A percentile compares a stretch with the other conserved stretches of the same genome.
These are phyloP conservation scores for Polyporus arcularius DNA, from an alignment of 768 basidiomycete species.

Conservation along the genomic window DNA sequence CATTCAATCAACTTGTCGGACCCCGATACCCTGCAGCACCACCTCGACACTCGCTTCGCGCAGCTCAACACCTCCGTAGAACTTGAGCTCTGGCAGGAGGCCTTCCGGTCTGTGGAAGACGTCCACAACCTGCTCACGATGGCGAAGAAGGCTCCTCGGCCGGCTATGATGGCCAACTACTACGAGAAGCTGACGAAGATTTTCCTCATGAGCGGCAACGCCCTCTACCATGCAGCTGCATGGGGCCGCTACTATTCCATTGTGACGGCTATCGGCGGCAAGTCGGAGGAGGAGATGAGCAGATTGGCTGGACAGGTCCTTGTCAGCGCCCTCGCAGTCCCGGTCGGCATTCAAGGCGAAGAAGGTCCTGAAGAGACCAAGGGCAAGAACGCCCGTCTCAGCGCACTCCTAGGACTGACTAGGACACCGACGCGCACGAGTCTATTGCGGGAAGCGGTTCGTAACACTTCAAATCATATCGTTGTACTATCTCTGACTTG, in stretches of 20 bases:
- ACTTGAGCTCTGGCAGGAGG: conserved; percentile 98
- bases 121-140: conserved; percentile 93
- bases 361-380: conserved; percentile 52
- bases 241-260: conserved; percentile 86
- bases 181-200: conserved; percentile 98
- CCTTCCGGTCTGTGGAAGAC: conserved; percentile 97
- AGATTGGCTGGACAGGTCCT: conserved; percentile 89
- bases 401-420: conserved; percentile 80
- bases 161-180: conserved; percentile 98
- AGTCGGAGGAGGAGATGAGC: conserved; percentile 74
- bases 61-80: conserved; percentile 97
- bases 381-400: conserved; percentile 75
- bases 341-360: conserved; percentile 63
- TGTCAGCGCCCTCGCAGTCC: conserved; percentile 90
- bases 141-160: conserved; percentile 90
- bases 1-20: conserved; percentile 96
- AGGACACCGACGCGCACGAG: conserved; percentile 86
- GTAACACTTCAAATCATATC: background rate
- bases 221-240: conserved; percentile 94
- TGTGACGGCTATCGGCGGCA: conserved; percentile 70
- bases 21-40: conserved; percentile 90
- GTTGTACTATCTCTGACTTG: background rate
- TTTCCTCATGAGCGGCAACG: conserved; percentile 93
- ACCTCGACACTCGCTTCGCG: conserved; percentile 95
- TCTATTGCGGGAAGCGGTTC: conserved; percentile 83